These are phyloP conservation scores for Cyberlindnera subsufficiens DNA, from an alignment of 805 yeast genomes.

Conservation along the genomic window DNA sequence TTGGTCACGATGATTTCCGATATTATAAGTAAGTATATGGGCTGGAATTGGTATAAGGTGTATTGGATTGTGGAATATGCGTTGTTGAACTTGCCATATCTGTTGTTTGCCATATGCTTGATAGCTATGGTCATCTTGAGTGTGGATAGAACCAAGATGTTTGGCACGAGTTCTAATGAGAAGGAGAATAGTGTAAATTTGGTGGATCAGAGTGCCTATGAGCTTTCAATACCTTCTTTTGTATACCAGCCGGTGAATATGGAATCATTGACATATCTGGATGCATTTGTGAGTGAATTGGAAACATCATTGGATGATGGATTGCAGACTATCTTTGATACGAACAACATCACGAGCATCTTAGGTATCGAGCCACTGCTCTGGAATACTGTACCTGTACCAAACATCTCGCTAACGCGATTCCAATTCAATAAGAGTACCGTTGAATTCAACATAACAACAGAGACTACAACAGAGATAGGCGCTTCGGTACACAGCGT, in stretches of 20 bases:
- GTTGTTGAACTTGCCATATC: slow-evolving; percentile 1
- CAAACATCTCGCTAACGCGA: background rate
- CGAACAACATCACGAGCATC: slow-evolving; percentile 4
- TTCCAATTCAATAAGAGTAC: background rate
- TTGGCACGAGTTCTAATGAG: background rate
- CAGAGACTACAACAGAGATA: background rate
- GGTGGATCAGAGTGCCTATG: background rate
- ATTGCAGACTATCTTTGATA: background rate
- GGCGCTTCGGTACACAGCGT: background rate
- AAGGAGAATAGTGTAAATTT: background rate
- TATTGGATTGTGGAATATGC: slow-evolving; percentile 7
- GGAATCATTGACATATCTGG: background rate
- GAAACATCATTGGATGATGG: slow-evolving; percentile 1
- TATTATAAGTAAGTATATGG: background rate
- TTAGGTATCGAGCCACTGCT: background rate
- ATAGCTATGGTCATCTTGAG: slow-evolving; percentile 1
- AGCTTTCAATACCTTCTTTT: background rate
- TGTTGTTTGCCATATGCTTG: slow-evolving; percentile 1
- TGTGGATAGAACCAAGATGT: background rate
- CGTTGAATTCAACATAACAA: background rate
- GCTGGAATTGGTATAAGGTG: slow-evolving; percentile 1
- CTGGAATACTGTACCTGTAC: background rate
- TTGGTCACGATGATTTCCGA: slow-evolving; percentile 5
- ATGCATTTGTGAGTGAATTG: background rate
- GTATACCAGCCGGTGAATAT: background rate